A percentile compares a stretch with the other conserved stretches of the same genome.
Evolutionary conservation across 2,329 filamentous ascomycete genomes (phyloP).

Genomic region (Fusarium penzigii): DNA sequence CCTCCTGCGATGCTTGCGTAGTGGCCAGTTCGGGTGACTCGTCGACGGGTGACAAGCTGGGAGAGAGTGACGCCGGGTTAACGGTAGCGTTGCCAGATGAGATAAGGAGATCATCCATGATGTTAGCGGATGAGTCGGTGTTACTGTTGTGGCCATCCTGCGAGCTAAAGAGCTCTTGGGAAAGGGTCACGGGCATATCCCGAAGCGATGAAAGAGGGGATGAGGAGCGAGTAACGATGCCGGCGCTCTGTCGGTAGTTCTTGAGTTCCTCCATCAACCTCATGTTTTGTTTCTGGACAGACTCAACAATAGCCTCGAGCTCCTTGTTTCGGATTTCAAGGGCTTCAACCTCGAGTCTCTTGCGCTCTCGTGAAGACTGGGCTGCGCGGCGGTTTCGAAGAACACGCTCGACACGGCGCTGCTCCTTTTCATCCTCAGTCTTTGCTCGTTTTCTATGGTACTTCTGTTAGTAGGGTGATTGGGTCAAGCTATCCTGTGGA

Average conservation of each 20-base stretch:
- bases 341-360: slow-evolving; percentile 83
- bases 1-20: slow-evolving; percentile 29
- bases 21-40: slow-evolving; percentile 39
- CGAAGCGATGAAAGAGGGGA: slow-evolving; percentile 45
- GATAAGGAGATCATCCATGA: slow-evolving; percentile 46
- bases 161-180: slow-evolving; percentile 58
- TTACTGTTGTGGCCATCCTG: slow-evolving; percentile 39
- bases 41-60: slow-evolving; percentile 53
- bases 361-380: slow-evolving; percentile 93
- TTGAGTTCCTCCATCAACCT: slow-evolving; percentile 52
- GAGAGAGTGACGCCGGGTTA: slow-evolving; percentile 63
- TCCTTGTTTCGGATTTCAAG: slow-evolving; percentile 75
- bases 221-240: slow-evolving; percentile 42
- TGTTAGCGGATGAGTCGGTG: neutral
- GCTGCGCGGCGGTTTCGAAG: slow-evolving; percentile 94
- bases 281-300: slow-evolving; percentile 52
- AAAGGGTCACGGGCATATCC: slow-evolving; percentile 56
- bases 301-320: slow-evolving; percentile 64
- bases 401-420: slow-evolving; percentile 94
- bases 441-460: slow-evolving; percentile 83
- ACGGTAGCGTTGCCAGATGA: slow-evolving; percentile 48
- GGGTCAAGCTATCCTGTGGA: neutral
- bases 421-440: slow-evolving; percentile 98
- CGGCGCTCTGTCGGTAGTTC: slow-evolving; percentile 47
- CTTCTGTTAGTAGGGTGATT: slow-evolving; percentile 27